phyloP scores from a whole-genome alignment of 768 basidiomycete genomes.

The Lactarius sp. region DNA sequence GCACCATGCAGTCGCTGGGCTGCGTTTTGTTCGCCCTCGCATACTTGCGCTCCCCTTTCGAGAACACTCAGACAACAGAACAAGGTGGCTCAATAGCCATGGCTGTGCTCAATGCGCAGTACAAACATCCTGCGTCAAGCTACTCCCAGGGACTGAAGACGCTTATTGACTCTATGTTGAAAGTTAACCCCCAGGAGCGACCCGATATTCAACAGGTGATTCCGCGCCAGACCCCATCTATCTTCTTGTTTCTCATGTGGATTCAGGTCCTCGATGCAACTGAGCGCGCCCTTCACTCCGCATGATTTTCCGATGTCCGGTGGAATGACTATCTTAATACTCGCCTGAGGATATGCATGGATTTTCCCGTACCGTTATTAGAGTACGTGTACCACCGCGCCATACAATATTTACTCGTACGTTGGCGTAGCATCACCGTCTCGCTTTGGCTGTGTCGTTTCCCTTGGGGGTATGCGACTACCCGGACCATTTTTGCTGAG shows the following conservation, averaged over 20 bases:
- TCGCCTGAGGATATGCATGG: neutral
- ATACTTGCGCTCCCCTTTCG: slow-evolving; percentile 94
- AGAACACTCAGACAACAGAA: slow-evolving; percentile 84
- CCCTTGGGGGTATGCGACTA: no score
- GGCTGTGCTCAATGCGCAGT: slow-evolving; percentile 92
- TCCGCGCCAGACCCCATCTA: slow-evolving; percentile 7
- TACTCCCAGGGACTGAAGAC: slow-evolving; percentile 81
- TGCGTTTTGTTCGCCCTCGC: slow-evolving; percentile 94
- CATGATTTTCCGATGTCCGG: neutral
- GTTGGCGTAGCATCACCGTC: neutral
- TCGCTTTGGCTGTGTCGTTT: neutral
- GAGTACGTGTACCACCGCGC: neutral
- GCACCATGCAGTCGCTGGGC: slow-evolving; percentile 69
- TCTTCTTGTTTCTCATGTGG: neutral
- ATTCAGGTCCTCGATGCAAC: slow-evolving; percentile 58
- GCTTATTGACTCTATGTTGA: slow-evolving; percentile 81
- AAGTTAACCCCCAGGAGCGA: slow-evolving; percentile 73
- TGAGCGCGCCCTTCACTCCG: slow-evolving; percentile 5
- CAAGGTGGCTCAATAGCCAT: slow-evolving; percentile 97
- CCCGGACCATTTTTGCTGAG: neutral
- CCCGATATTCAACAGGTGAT: slow-evolving; percentile 82
- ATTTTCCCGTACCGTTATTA: slow-evolving; percentile 1
- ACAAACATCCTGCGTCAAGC: slow-evolving; percentile 80
- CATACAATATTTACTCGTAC: neutral
- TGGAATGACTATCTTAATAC: neutral